Conservation (phyloP, 805 yeast genomes). For the Isabelozyma heimii region DNA sequence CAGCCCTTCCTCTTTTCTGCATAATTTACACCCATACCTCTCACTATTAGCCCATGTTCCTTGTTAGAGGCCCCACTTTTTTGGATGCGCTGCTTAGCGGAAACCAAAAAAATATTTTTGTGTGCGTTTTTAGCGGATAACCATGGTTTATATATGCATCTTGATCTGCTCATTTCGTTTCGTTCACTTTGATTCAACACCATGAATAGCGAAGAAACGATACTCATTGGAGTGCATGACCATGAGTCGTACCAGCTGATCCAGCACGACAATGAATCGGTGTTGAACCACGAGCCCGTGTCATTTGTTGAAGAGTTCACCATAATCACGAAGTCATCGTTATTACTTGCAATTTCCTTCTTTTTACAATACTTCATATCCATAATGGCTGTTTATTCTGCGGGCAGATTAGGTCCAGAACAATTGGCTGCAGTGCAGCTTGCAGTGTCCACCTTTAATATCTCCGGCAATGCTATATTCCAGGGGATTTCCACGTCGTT, state of each 20-base stretch:
- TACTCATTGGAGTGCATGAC: background rate
- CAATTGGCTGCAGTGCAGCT: slow-evolving; percentile 74
- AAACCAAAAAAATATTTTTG: background rate
- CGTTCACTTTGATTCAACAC: background rate
- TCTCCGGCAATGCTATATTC: slow-evolving; percentile 62
- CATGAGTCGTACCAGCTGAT: background rate
- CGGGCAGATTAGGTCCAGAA: slow-evolving; percentile 67
- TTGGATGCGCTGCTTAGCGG: background rate
- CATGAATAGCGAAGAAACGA: background rate
- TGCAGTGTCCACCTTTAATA: slow-evolving; percentile 71
- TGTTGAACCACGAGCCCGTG: background rate
- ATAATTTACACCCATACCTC: no score
- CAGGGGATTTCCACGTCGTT: slow-evolving; percentile 78
- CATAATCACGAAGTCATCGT: slow-evolving; percentile 31
- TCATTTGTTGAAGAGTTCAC: background rate
- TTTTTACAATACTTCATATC: slow-evolving; percentile 62
- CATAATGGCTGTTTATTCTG: slow-evolving; percentile 66
- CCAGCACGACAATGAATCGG: background rate
- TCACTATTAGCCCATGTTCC: no score
- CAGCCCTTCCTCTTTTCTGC: no score
- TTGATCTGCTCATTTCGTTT: no score
- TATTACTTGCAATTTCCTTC: slow-evolving; percentile 61
- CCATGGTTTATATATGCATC: slow-evolving; percentile 11
- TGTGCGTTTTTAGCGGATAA: background rate
- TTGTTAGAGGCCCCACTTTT: no score